Evolutionary conservation across 1,284 basidiomycete genomes (phyloP).

Genomic region (Ceratobasidium sp.): DNA sequence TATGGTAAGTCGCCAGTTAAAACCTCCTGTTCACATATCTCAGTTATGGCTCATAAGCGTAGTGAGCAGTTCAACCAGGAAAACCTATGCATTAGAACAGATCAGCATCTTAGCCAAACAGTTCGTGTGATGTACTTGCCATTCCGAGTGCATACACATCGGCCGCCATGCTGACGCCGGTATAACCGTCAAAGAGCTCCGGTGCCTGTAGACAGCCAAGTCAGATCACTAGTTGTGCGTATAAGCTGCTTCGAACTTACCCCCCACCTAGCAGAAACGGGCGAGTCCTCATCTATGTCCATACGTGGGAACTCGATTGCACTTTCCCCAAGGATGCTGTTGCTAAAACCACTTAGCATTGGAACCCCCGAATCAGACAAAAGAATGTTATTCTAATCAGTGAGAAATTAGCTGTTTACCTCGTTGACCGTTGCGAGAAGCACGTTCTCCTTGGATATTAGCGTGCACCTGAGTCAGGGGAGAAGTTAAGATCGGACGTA

Average conservation of each 20-base stretch:
- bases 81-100: background rate
- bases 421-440: too few relatives aligned
- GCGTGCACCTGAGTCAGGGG: background rate
- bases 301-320: too few relatives aligned
- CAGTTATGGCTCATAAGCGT: background rate
- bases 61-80: background rate
- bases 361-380: background rate
- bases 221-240: too few relatives aligned
- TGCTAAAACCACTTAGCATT: constrained; percentile 3
- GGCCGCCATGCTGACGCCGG: background rate
- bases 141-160: constrained; percentile 37
- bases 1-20: constrained; percentile 3
- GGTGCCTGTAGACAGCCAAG: too few relatives aligned
- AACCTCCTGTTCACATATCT: background rate
- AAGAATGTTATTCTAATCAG: background rate
- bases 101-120: background rate
- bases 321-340: background rate
- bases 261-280: too few relatives aligned
- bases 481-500: too few relatives aligned
- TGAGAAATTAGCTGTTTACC: background rate
- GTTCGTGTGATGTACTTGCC: background rate
- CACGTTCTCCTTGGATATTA: constrained; percentile 8
- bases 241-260: background rate
- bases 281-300: too few relatives aligned
- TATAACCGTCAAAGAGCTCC: too few relatives aligned